A percentile compares a stretch with the other conserved stretches of the same genome.
Evolutionary conservation across 305 asterid genomes (phyloP).

Genomic region (Fraxinus velutina): DNA sequence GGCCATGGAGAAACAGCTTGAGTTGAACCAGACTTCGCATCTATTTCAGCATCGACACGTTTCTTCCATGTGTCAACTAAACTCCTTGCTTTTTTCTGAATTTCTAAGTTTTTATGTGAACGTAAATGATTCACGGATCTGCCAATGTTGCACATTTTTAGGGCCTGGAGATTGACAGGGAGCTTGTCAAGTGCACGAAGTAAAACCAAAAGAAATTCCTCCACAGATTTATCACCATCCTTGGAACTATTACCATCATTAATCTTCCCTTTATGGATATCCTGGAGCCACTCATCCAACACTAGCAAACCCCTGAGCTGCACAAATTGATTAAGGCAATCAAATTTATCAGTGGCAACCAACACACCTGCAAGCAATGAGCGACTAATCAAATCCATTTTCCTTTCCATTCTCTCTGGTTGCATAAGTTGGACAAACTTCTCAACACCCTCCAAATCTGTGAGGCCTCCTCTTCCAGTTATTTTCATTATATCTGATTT

Average conservation of each 20-base stretch:
- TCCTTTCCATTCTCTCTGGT: slow-evolving; percentile 41
- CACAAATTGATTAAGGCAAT: slow-evolving; percentile 55
- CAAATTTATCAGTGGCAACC: slow-evolving; percentile 52
- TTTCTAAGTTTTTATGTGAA: slow-evolving; percentile 60
- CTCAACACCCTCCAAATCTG: slow-evolving; percentile 47
- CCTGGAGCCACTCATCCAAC: slow-evolving; percentile 65
- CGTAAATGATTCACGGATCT: slow-evolving; percentile 71
- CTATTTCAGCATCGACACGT: slow-evolving; percentile 71
- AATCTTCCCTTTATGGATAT: slow-evolving; percentile 44
- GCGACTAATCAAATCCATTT: slow-evolving; percentile 48
- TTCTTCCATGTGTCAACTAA: slow-evolving; percentile 79
- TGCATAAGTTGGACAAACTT: slow-evolving; percentile 57
- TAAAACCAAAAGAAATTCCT: slow-evolving; percentile 61
- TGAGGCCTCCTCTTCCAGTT: slow-evolving; percentile 48
- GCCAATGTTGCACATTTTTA: slow-evolving; percentile 70
- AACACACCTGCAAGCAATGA: slow-evolving; percentile 54
- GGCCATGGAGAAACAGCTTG: slow-evolving; percentile 45
- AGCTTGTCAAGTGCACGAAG: slow-evolving; percentile 74
- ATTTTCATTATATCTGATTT: slow-evolving; percentile 46
- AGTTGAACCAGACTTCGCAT: slow-evolving; percentile 48
- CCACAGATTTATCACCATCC: slow-evolving; percentile 50
- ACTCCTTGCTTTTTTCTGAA: slow-evolving; percentile 64
- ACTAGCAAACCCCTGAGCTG: slow-evolving; percentile 55
- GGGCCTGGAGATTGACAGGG: slow-evolving; percentile 70
- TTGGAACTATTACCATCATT: slow-evolving; percentile 37